Evolutionary conservation across 768 basidiomycete species (phyloP).

Genomic region (Lentinula edodes): DNA sequence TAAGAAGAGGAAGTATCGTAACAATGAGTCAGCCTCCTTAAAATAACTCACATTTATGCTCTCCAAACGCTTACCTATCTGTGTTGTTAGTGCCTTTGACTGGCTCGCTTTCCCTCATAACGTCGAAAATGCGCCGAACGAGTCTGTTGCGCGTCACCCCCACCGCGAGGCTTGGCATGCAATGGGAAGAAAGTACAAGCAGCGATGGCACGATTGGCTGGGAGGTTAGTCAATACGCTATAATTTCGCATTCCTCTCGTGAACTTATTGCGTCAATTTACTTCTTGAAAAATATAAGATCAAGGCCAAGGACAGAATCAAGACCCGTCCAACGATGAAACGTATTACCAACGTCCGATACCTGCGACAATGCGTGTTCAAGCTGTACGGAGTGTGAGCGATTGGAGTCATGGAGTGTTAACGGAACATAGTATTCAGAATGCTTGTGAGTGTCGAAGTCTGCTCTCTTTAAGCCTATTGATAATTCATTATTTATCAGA

Average conservation of each 20-base stretch:
- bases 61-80: slow-evolving; percentile 3
- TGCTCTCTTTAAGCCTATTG: neutral
- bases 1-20: slow-evolving; percentile 65
- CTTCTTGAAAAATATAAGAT: too few species aligned
- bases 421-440: slow-evolving; percentile 91
- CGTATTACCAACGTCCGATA: slow-evolving; percentile 33
- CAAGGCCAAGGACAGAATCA: neutral
- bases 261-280: too few species aligned
- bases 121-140: slow-evolving; percentile 52
- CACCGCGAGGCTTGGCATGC: slow-evolving; percentile 55
- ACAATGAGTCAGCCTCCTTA: slow-evolving; percentile 38
- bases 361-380: slow-evolving; percentile 66
- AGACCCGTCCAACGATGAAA: slow-evolving; percentile 32
- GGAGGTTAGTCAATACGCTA: slow-evolving; percentile 2
- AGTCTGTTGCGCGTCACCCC: slow-evolving; percentile 70
- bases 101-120: slow-evolving; percentile 83
- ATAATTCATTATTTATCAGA: slow-evolving; percentile 34
- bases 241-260: neutral
- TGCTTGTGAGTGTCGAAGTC: slow-evolving; percentile 57
- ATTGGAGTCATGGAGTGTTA: slow-evolving; percentile 93
- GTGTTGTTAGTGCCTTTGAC: slow-evolving; percentile 2
- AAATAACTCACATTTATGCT: neutral
- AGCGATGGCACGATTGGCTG: slow-evolving; percentile 52
- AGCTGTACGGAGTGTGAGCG: slow-evolving; percentile 78
- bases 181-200: slow-evolving; percentile 54